phyloP scores from a whole-genome alignment of 2,329 filamentous ascomycete genomes.

The Teratosphaeria viscida region DNA sequence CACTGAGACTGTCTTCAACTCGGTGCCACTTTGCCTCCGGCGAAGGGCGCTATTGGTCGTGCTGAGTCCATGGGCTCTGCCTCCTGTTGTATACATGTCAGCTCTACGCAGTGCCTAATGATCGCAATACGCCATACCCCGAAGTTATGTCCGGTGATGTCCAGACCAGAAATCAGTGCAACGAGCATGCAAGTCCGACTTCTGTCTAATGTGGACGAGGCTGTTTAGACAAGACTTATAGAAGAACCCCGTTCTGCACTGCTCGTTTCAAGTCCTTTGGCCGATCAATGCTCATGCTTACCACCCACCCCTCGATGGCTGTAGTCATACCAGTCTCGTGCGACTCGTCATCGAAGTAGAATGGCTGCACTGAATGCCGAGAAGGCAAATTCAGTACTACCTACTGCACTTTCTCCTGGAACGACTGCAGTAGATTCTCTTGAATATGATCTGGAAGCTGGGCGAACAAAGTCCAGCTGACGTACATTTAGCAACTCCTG shows the following conservation, averaged over 20 bases:
- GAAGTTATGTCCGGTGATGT: not conserved
- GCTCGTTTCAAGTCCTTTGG: not conserved
- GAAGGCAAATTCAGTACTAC: conserved; percentile 17
- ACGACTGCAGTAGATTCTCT: not conserved
- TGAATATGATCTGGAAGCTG: not conserved
- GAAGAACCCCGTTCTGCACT: not conserved
- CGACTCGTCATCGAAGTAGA: not conserved
- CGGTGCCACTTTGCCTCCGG: too few relatives aligned
- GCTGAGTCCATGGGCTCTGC: too few relatives aligned
- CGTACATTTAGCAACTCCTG: not conserved
- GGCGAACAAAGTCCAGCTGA: not conserved
- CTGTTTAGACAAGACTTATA: conserved; percentile 20
- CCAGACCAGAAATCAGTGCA: not conserved
- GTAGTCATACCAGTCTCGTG: not conserved
- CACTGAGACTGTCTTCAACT: too few relatives aligned
- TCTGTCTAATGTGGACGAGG: not conserved
- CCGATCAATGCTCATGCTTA: not conserved
- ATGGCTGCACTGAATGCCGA: not conserved
- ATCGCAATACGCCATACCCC: too few relatives aligned
- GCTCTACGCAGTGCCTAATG: too few relatives aligned
- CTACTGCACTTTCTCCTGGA: conserved; percentile 16
- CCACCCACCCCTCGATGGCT: not conserved
- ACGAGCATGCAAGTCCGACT: not conserved
- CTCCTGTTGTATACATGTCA: too few relatives aligned
- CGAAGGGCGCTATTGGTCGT: too few relatives aligned